Percentiles rank a stretch among this genome's conserved stretches.
Evolutionary conservation across 305 asterid species (phyloP).

Genomic region (Euphrasia arctica): DNA sequence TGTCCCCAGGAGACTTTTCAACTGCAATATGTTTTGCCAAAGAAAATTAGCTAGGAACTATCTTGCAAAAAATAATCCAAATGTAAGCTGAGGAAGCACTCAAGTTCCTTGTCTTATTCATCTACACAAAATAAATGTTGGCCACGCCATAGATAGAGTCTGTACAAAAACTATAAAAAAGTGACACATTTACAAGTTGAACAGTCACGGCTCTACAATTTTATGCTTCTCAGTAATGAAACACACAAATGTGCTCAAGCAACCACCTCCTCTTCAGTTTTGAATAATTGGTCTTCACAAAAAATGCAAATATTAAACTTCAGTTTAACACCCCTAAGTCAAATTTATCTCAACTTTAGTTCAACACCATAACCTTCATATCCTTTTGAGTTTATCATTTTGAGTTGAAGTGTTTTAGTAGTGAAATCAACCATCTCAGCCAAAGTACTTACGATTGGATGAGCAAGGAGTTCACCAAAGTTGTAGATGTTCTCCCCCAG

Average conservation of each 20-base stretch:
- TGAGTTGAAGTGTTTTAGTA: neutral
- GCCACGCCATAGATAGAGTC: constrained; percentile 5
- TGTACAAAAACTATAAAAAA: neutral
- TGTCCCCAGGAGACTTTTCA: constrained; percentile 76
- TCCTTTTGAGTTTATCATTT: neutral
- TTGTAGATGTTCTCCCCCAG: constrained; percentile 96
- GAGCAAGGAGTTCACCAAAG: constrained; percentile 98
- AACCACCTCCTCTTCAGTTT: neutral
- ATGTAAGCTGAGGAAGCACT: constrained; percentile 6
- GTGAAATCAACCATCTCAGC: constrained; percentile 14
- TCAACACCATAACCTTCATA: constrained; percentile 12
- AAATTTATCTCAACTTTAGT: neutral
- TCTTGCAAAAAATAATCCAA: neutral
- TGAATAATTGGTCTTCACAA: neutral
- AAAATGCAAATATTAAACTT: constrained; percentile 11
- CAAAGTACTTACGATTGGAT: constrained; percentile 77
- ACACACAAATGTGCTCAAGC: neutral
- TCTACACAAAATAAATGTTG: neutral
- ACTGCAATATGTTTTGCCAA: constrained; percentile 38
- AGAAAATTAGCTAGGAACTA: constrained; percentile 8
- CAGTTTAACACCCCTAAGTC: constrained; percentile 5
- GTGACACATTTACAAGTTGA: no score
- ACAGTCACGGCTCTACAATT: neutral
- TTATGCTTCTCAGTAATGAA: constrained; percentile 14
- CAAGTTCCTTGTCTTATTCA: constrained; percentile 17